Evolutionary conservation across 78 protist species (phyloP).

Genomic region (Dictyostelium intermedium): DNA sequence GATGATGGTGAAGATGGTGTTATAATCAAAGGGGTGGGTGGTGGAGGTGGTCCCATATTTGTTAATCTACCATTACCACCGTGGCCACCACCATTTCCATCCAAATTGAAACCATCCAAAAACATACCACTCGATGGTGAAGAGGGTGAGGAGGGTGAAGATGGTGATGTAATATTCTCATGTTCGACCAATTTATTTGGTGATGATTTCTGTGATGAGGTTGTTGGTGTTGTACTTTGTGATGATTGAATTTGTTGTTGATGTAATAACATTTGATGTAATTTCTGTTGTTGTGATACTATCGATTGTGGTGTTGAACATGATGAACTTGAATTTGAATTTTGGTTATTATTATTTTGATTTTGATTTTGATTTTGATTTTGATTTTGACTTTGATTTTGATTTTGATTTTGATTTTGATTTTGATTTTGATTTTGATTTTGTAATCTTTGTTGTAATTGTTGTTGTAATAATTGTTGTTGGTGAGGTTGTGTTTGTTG

Average conservation of each 20-base stretch:
- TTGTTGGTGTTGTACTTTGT: neutral
- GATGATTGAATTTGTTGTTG: neutral
- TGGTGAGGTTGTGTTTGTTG: neutral
- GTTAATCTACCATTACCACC: neutral
- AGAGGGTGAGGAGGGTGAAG: neutral
- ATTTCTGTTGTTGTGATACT: neutral
- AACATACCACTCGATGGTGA: neutral
- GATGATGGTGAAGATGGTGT: slow-evolving; percentile 29
- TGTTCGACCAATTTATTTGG: neutral
- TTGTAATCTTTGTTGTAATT: neutral
- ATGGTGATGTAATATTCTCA: neutral
- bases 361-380: neutral
- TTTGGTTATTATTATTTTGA: neutral
- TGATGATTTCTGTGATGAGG: neutral
- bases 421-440: neutral
- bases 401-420: neutral
- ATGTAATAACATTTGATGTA: neutral
- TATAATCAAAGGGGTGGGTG: neutral
- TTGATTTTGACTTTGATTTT: neutral
- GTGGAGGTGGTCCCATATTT: neutral
- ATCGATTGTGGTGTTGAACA: neutral
- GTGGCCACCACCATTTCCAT: neutral
- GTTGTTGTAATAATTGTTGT: neutral
- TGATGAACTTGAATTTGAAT: neutral
- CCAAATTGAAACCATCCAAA: neutral